Base-by-base conservation (phyloP, 257 asterid species). In the Verbena officinalis region DNA sequence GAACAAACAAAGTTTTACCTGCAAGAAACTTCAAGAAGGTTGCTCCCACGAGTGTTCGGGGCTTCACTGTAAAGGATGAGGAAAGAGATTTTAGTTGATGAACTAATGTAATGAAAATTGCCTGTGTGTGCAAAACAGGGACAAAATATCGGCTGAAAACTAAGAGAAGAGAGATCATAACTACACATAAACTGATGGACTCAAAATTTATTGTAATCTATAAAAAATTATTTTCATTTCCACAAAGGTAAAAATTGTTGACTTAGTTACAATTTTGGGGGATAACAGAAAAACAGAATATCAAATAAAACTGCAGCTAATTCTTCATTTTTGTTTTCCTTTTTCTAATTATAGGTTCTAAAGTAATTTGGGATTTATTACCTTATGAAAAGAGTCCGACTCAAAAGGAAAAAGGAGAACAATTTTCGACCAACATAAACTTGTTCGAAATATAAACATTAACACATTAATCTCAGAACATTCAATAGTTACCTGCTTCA, bases 1-100 rank as follows among this genome's bases (percentile, higher is more conserved):
- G 60, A 7, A 68, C 24, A 39, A 15, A 27, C 22, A 62, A 59
- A 75, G 4, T 31, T 27, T 74, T 90, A 90, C 99, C 99, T 64
- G 91, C 60, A 36, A 86, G 96, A 78, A 88, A 85, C 79, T 90
- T 90, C 86, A 94, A 75, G 76, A 94, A 94, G 62, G 90, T 83
- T 70, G 96, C 99, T 72, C 98, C 99, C 12, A 85, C 95, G 63
- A 83, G 65, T 19, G 84, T 86, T 65, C 87, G 82, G 16, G 99
- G 99, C 80, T 94, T 94, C 71, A 84, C 99, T 94, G 95, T 81
- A 80, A 59, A 42, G 60, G 44, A 67, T 60, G n/a, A 9, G 58
- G 60, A 38, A 69, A 44, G 58, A 71, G 12, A 52, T 68, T n/a
- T 27, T 58, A 76, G 59, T 70, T 60, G 19, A 36, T 21, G 53